Evolutionary conservation across 495 filamentous ascomycete species (phyloP), one percentile per base, ranked within the genome.

Genomic region (Neurospora intermedia): DNA sequence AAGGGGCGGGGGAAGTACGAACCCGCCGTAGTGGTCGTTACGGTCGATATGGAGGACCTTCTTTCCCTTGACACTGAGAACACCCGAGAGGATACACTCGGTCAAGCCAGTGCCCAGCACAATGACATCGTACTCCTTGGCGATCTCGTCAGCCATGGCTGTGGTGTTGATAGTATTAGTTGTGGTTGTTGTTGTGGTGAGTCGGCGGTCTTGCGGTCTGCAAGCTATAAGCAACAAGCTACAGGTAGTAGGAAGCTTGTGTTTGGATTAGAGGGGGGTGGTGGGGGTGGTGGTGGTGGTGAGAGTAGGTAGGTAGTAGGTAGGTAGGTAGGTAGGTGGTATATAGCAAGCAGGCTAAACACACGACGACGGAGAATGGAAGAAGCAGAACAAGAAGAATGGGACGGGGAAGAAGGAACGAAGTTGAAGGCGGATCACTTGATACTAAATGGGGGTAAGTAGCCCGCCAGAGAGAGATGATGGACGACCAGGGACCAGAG

Each of bases 11-110:
- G 69, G 66, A 69, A 48, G 42, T 70, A 88, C 92, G 75, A 82
- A 97, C 94, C 94, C 96, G 88, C 96, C 96, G 82, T 99, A 99
- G 85, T 98, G 94, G 80, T 97, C 94, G 82, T 98, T 98, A 83
- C 96, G 91, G 84, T 99, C 96, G 80, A 99, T 98, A 85, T 99
- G 97, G 73, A 99, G 88, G 73, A 99, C 96, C 85, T 98, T 98
- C 87, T 96, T 96, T 75, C 96, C 96, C 86, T 98, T 97, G 72
- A 98, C 96, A 84, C 95, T 97, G 81, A 99, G 87, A 74, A 99
- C 96, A 81, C 96, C 96, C 76, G 94, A 97, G 75, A 99, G 90
- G 77, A 99, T 95, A 85, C 96, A 99, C 89, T 99, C 96, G 74
- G 96, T 98, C 88, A 99, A 83, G 77, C 96, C 96, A 79, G 96